Base-by-base conservation (phyloP, 2,329 filamentous ascomycete species). In the Purpureocillium lavendulum region DNA sequence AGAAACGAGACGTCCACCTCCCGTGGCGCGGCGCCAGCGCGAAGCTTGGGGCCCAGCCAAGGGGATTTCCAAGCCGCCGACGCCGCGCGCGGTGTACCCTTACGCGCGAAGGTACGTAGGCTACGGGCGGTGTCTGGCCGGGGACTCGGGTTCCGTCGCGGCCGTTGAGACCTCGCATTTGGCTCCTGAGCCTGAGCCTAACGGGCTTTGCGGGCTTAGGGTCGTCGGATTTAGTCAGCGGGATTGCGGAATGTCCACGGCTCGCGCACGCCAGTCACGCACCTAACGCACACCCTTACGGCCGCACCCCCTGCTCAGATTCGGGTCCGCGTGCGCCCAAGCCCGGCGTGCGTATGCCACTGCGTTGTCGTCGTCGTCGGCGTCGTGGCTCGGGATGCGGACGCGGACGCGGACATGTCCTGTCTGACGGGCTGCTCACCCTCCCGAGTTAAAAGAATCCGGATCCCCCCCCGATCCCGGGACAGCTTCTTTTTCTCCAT, bases 271-370 rank as follows among this genome's bases (percentile, higher is more conserved):
- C 31, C 37, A 36, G n/a, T 32, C 28, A 26, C 21, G 35, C 13
- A n/a, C 8, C 14, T 13, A 7, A 21, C 40, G 12, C 41, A 15
- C 34, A n/a, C 29, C 38, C 42, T 30, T 28, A 31, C 35, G 33
- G 29, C 29, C 29, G 7, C 29, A 30, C 11, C 6, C n/a, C 7
- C 29, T 30, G 29, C 29, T 4, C 11, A 12, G 11, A 6, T 50
- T 55, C 55, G 55, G 55, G 54, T 46, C 52, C 53, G 54, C 51
- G 48, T 49, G 46, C 43, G 46, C 54, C 58, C 58, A 60, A 46
- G 58, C 57, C 49, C 46, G 49, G 46, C 47, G 47, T 43, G 44
- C 49, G 46, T 45, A 44, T 47, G 52, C 42, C 31, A 18, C 13
- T 36, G 35, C 36, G 42, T 17, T 33, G 15, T 41, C 40, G 37